Evolutionary conservation across 106 monocot genomes (phyloP), one percentile per base, ranked within the genome.

Genomic region (Posidonia australis): DNA sequence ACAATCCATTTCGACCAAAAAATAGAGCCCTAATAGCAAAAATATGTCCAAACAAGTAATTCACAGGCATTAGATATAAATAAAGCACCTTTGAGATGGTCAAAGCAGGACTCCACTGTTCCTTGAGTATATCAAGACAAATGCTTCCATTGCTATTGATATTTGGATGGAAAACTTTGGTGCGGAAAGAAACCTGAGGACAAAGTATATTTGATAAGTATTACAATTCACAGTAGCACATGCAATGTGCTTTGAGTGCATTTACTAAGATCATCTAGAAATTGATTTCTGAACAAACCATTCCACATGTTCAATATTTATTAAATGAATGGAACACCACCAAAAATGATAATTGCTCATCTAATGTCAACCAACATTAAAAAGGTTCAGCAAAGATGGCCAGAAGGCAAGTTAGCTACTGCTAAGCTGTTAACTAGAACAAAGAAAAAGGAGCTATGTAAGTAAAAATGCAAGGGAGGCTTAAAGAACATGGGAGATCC

Each of bases 91-190:
- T 75, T 13, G 75, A 75, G 21, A 75, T 75, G 5, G 75, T 75
- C 48, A 75, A 56, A 52, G 75, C 75, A 59, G 75, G 75, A 47
- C 75, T 75, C 75, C 75, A 75, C 44, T 75, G 75, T 41, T 75
- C 75, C 62, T 75, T 75, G 3, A 75, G 58, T 27, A 75, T 75
- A 31, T 75, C 75, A 20, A 75, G 68, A 27, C 75, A 75, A 30
- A 75, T 75, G 51, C 75, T 75, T 0, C 75, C 75, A 52, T 75
- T 75, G 68, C 75, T 75, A 53, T 75, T 75, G 46, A 75, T 75
- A 54, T 75, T 75, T 13, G 75, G 75, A 46, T 75, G 75, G 47
- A 67, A 75, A 10, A 75, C 75, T 56, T 75, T 75, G 9, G 75
- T 75, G 11, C 75, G 60, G 61, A 75, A 75, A 17, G 75, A 67